Evolutionary conservation across 768 basidiomycete species (phyloP).

Genomic region (Phaffia australis): DNA sequence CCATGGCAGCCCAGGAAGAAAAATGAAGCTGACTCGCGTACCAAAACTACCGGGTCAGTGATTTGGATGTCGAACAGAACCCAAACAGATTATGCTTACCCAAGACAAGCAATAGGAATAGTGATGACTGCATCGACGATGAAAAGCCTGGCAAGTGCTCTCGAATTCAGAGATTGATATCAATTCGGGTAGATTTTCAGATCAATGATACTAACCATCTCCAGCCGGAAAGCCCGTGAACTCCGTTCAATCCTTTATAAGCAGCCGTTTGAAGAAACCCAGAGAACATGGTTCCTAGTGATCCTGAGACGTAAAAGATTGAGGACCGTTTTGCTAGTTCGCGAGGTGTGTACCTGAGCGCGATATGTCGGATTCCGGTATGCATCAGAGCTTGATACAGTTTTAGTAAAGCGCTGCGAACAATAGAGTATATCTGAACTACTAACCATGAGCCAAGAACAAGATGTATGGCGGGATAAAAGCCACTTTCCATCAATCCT

Average conservation of each 20-base stretch:
- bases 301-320: constrained; percentile 48
- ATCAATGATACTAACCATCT: constrained; percentile 1
- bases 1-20: constrained; percentile 20
- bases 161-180: no score
- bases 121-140: constrained; percentile 24
- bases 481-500: constrained; percentile 33
- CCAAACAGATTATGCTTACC: no score
- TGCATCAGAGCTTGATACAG: neutral
- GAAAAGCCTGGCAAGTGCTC: neutral
- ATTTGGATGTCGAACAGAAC: no score
- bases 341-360: constrained; percentile 29
- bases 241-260: constrained; percentile 41
- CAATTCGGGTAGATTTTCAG: no score
- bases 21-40: neutral
- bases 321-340: constrained; percentile 34
- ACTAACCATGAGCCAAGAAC: constrained; percentile 32
- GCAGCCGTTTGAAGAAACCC: constrained; percentile 56
- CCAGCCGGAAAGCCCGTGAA: constrained; percentile 21
- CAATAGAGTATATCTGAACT: no score
- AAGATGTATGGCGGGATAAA: constrained; percentile 36
- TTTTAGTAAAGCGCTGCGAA: no score
- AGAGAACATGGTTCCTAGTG: constrained; percentile 55
- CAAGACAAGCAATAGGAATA: constrained; percentile 11
- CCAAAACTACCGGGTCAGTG: no score
- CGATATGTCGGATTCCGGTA: neutral